These are phyloP conservation scores for Melanomma pulvis-pyrius DNA, from an alignment of 495 filamentous ascomycete species.

Conservation along the genomic window DNA sequence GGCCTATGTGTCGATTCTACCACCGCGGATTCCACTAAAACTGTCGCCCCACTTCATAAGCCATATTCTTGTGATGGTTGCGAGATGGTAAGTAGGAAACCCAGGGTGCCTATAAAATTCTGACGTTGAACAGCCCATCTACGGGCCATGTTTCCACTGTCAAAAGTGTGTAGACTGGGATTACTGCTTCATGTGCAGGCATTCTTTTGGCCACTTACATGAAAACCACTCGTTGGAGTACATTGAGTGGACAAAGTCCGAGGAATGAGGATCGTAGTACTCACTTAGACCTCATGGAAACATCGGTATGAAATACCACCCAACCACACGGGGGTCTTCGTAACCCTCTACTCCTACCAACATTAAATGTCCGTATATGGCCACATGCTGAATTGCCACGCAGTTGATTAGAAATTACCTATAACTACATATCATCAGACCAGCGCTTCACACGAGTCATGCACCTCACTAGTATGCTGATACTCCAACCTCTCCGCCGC, in stretches of 20 bases:
- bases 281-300: too few species aligned
- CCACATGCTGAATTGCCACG: too few species aligned
- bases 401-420: neutral
- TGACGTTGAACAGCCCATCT: neutral
- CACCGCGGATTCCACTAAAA: neutral
- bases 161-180: neutral
- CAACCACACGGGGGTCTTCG: too few species aligned
- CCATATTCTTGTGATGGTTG: neutral
- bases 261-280: too few species aligned
- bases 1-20: neutral
- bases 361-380: neutral
- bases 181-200: neutral
- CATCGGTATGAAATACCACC: too few species aligned
- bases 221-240: neutral
- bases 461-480: neutral
- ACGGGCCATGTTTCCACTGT: slow-evolving; percentile 4
- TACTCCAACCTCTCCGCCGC: neutral
- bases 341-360: too few species aligned
- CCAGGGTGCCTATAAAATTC: neutral
- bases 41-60: neutral
- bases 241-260: neutral
- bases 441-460: neutral
- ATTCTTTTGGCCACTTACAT: neutral
- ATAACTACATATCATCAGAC: neutral
- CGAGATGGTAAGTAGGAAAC: neutral